These are phyloP conservation scores for Fusarium sp. DNA, from an alignment of 2,329 filamentous ascomycete genomes.

Conservation along the genomic window DNA sequence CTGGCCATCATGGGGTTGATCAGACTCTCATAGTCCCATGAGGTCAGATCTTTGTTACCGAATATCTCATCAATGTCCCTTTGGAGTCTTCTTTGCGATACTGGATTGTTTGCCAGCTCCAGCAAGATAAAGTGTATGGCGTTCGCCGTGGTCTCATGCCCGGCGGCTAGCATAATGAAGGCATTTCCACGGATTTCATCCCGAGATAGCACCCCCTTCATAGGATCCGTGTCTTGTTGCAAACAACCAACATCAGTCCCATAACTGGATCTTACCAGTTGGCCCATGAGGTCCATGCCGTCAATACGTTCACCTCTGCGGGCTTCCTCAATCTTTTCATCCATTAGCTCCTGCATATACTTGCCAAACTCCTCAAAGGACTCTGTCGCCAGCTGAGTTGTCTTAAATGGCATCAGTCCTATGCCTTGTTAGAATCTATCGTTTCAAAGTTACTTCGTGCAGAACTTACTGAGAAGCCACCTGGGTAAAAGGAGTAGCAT, in stretches of 20 bases:
- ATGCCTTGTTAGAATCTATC: conserved; percentile 10
- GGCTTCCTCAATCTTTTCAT: conserved; percentile 65
- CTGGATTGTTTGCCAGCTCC: conserved; percentile 73
- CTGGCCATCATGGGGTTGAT: conserved; percentile 74
- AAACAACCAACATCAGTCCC: conserved; percentile 16
- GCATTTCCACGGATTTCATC: conserved; percentile 79
- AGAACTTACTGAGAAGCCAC: conserved; percentile 63
- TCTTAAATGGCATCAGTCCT: conserved; percentile 62
- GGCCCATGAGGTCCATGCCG: conserved; percentile 65
- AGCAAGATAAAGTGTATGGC: conserved; percentile 77
- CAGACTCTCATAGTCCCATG: conserved; percentile 78
- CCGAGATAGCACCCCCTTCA: conserved; percentile 60
- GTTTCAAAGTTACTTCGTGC: not conserved
- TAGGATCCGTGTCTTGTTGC: conserved; percentile 15
- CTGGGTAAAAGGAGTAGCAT: conserved; percentile 69
- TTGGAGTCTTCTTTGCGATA: conserved; percentile 74
- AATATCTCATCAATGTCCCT: conserved; percentile 75
- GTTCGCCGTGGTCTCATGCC: conserved; percentile 85
- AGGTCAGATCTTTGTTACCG: conserved; percentile 63
- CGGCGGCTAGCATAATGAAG: conserved; percentile 75
- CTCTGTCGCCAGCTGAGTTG: conserved; percentile 61
- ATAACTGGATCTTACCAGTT: conserved; percentile 58
- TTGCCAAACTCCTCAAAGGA: conserved; percentile 72
- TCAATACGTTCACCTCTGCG: conserved; percentile 51
- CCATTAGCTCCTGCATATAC: conserved; percentile 77